phyloP scores from a whole-genome alignment of 176 grass and related monocot species.

The Puccinellia tenuiflora region DNA sequence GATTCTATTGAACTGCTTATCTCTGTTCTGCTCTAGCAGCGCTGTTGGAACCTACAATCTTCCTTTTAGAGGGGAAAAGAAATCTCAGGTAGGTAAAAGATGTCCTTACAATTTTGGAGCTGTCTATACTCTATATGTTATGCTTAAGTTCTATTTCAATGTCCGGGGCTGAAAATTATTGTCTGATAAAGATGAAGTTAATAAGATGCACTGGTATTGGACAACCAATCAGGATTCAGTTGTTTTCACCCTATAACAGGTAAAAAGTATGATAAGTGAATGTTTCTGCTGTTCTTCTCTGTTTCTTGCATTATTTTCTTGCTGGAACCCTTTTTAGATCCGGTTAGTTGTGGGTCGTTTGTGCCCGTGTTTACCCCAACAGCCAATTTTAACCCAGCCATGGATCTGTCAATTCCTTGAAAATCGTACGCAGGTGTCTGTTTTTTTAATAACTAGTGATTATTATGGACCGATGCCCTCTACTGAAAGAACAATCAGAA shows the following conservation, averaged over 20 bases:
- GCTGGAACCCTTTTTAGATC: neutral
- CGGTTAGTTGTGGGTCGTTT: neutral
- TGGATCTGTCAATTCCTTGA: neutral
- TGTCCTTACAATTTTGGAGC: slow-evolving; percentile 34
- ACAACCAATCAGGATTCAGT: slow-evolving; percentile 42
- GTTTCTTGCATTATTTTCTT: neutral
- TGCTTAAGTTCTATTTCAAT: slow-evolving; percentile 28
- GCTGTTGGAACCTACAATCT: slow-evolving; percentile 60
- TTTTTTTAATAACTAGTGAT: neutral
- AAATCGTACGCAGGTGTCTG: neutral
- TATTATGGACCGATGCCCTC: neutral
- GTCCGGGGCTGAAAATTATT: slow-evolving; percentile 13
- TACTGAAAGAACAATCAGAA: neutral
- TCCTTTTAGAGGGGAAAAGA: slow-evolving; percentile 61
- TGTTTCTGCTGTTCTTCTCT: slow-evolving; percentile 15
- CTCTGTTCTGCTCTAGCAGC: slow-evolving; percentile 75
- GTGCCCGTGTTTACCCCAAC: neutral
- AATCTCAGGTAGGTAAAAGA: slow-evolving; percentile 72
- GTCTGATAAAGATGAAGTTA: slow-evolving; percentile 54
- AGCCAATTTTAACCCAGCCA: neutral
- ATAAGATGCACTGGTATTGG: slow-evolving; percentile 36
- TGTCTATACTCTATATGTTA: neutral
- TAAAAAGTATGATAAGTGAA: slow-evolving; percentile 41
- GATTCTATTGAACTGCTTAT: slow-evolving; percentile 55
- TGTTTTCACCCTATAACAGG: slow-evolving; percentile 51